Conservation (phyloP, 345 rosid genomes). For the Linum trigynum region DNA sequence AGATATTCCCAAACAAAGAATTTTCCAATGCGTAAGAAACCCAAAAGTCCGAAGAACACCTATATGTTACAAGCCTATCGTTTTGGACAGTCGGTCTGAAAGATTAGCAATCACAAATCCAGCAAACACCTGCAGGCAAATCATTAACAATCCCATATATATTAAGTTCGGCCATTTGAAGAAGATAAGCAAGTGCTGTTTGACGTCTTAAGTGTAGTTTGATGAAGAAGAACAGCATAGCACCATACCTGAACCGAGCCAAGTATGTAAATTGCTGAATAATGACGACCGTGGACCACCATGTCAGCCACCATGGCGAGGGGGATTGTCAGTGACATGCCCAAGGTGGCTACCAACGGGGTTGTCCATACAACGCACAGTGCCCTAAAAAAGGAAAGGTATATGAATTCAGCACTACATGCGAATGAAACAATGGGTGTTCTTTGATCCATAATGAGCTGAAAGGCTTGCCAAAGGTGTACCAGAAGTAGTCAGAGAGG, state of each 20-base stretch:
- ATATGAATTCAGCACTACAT: background rate
- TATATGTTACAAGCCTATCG: conserved; percentile 58
- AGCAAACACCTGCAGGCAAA: conserved; percentile 61
- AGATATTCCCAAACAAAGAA: background rate
- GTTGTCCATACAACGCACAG: conserved; percentile 81
- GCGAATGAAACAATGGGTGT: background rate
- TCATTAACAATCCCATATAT: background rate
- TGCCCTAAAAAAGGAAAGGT: conserved; percentile 38
- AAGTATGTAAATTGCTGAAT: conserved; percentile 66
- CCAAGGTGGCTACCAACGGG: conserved; percentile 72
- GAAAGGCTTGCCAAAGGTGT: conserved; percentile 9
- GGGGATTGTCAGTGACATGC: conserved; percentile 82
- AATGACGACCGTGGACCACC: conserved; percentile 72
- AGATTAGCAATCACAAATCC: conserved; percentile 89
- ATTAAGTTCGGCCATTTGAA: conserved; percentile 1
- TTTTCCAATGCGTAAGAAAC: background rate
- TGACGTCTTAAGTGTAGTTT: background rate
- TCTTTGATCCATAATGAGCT: background rate
- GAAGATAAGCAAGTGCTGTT: background rate
- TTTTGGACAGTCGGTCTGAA: conserved; percentile 65
- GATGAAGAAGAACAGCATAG: background rate
- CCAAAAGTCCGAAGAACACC: background rate
- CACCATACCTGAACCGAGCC: conserved; percentile 63
- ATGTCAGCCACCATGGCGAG: conserved; percentile 84
- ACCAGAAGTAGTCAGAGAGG: conserved; percentile 96